Conservation (phyloP, 148 eudicot species). For the Fagopyrum homotropicum region DNA sequence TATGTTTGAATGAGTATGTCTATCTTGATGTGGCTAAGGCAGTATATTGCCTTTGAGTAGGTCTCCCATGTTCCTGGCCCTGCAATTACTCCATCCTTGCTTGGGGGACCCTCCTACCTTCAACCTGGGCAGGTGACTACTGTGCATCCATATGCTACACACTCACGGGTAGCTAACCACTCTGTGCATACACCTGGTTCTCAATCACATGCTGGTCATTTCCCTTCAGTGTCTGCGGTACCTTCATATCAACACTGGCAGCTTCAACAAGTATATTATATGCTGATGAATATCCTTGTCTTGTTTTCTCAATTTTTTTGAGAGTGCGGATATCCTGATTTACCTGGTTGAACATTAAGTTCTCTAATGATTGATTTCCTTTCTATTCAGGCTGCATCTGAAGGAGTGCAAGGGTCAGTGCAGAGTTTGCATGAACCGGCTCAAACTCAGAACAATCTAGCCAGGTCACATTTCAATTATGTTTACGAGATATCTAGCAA, state of each 20-base stretch:
- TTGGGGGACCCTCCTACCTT: conserved; percentile 73
- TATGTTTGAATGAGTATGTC: neutral
- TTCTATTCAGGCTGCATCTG: conserved; percentile 43
- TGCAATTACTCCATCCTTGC: conserved; percentile 53
- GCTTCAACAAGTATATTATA: conserved; percentile 53
- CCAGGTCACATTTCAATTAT: conserved; percentile 41
- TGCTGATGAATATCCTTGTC: neutral
- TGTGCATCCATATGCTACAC: conserved; percentile 75
- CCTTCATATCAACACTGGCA: conserved; percentile 63
- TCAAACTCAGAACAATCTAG: conserved; percentile 41
- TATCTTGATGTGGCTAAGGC: neutral
- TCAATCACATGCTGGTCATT: conserved; percentile 55
- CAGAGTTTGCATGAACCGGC: conserved; percentile 39
- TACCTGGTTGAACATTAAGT: neutral
- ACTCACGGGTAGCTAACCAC: conserved; percentile 64
- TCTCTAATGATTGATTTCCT: conserved; percentile 17
- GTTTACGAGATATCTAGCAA: conserved; percentile 49
- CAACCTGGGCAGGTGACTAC: conserved; percentile 66
- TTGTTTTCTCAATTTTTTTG: neutral
- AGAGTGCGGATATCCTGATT: no score
- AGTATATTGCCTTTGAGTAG: conserved; percentile 23
- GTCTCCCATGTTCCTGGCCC: conserved; percentile 47
- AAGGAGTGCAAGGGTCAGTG: conserved; percentile 36
- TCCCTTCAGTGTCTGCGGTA: conserved; percentile 51
- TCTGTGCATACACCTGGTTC: conserved; percentile 54